These are phyloP conservation scores for Aureoboletus auriporus DNA, from an alignment of 768 basidiomycete genomes.

Conservation along the genomic window DNA sequence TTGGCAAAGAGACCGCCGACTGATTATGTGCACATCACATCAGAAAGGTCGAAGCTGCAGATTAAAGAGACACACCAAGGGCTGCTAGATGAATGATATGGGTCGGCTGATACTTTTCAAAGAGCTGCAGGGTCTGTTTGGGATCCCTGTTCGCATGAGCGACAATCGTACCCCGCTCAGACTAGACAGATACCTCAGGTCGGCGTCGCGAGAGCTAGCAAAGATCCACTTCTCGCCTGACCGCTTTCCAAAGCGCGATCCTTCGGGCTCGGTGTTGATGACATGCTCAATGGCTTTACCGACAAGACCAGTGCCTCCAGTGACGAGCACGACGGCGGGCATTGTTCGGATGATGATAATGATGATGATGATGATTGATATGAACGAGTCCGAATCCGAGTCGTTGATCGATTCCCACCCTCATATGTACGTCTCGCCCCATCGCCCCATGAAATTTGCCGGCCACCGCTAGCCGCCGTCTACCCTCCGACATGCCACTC, in stretches of 20 bases:
- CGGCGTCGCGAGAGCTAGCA: conserved; percentile 71
- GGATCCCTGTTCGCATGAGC: conserved; percentile 48
- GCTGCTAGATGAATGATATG: conserved; percentile 97
- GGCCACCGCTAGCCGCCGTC: conserved; percentile 2
- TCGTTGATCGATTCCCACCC: conserved; percentile 15
- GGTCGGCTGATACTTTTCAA: conserved; percentile 89
- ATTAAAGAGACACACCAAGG: conserved; percentile 52
- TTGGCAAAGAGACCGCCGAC: conserved; percentile 96
- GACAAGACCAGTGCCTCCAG: conserved; percentile 83
- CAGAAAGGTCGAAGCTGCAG: conserved; percentile 5
- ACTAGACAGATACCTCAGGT: conserved; percentile 62
- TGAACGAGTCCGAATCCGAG: not conserved
- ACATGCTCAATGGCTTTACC: conserved; percentile 80
- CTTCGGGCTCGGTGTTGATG: conserved; percentile 73
- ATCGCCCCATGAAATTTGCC: conserved; percentile 9
- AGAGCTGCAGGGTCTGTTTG: conserved; percentile 65
- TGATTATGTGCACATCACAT: conserved; percentile 24
- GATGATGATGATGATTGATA: not conserved
- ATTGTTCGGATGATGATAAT: conserved; percentile 8
- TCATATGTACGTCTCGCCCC: not conserved
- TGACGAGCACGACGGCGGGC: conserved; percentile 64
- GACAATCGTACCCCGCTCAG: not conserved
- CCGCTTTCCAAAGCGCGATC: conserved; percentile 73
- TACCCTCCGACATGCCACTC: conserved; percentile 7
- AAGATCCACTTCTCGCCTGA: conserved; percentile 87